These are phyloP conservation scores for Tylopilus felleus DNA, from an alignment of 768 basidiomycete genomes.

Conservation along the genomic window DNA sequence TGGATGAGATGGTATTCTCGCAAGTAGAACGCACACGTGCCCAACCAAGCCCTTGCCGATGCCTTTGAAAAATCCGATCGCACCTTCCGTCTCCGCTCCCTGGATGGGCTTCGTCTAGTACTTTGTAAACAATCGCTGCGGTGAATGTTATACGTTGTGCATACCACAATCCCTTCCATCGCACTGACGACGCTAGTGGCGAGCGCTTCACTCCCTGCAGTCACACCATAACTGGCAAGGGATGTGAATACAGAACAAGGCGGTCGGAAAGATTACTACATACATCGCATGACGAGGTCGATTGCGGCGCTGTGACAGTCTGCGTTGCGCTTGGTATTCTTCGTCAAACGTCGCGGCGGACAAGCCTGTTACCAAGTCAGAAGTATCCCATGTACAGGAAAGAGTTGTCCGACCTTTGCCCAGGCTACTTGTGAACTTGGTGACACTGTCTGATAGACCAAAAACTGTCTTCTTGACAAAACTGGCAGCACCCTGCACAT, in stretches of 20 bases:
- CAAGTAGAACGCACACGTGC: constrained; percentile 37
- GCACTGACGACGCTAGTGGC: constrained; percentile 94
- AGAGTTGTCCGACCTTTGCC: constrained; percentile 69
- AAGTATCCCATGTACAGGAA: background rate
- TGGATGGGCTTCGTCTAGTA: constrained; percentile 91
- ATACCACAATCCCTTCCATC: constrained; percentile 89
- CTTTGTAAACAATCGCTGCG: background rate
- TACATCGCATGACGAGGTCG: constrained; percentile 95
- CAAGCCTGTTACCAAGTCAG: constrained; percentile 53
- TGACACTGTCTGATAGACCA: constrained; percentile 91
- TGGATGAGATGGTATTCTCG: background rate
- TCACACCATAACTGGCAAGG: constrained; percentile 77
- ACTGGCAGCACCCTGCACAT: constrained; percentile 85
- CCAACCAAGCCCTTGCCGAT: constrained; percentile 96
- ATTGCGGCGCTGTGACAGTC: constrained; percentile 88
- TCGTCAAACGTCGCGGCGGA: constrained; percentile 96
- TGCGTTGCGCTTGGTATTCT: constrained; percentile 87
- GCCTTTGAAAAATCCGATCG: constrained; percentile 96
- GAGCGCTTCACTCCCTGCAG: constrained; percentile 91
- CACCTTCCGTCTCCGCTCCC: constrained; percentile 92
- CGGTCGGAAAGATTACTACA: constrained; percentile 18
- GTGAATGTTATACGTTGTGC: constrained; percentile 20
- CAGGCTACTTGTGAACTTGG: constrained; percentile 97
- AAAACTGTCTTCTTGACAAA: constrained; percentile 99
- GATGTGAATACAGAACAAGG: background rate